Percentiles rank a stretch among this genome's conserved stretches.
Evolutionary conservation across 139 green algal species (phyloP).

Genomic region (Raphidocelis subcapitata): DNA sequence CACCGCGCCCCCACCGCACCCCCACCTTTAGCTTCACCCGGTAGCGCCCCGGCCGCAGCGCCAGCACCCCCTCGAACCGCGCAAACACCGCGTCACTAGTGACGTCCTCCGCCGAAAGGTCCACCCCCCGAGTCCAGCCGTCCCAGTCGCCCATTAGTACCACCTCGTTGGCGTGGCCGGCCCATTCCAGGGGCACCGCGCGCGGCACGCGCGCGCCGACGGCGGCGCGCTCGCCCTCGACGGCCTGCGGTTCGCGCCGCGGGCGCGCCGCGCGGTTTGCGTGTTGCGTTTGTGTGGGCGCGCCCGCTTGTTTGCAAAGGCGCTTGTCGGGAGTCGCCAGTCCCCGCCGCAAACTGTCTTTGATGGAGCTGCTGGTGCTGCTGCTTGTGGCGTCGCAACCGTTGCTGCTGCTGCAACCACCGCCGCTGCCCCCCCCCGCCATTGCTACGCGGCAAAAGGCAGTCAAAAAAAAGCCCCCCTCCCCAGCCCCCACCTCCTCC

Average conservation of each 20-base stretch:
- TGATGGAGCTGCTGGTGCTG: too few species aligned
- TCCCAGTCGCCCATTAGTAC: slow-evolving; percentile 65
- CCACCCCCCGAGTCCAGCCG: slow-evolving; percentile 58
- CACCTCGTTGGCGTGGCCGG: slow-evolving; percentile 54
- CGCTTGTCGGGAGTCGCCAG: too few species aligned
- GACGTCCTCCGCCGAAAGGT: slow-evolving; percentile 47
- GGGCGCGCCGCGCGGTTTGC: too few species aligned
- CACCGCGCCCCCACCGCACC: background rate
- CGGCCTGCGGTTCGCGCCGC: too few species aligned
- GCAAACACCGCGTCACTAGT: slow-evolving; percentile 47
- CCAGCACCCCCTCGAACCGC: slow-evolving; percentile 17
- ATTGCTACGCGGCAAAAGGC: too few species aligned
- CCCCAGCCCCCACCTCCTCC: slow-evolving; percentile 27
- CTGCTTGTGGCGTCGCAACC: too few species aligned
- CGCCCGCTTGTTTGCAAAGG: too few species aligned
- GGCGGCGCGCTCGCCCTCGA: slow-evolving; percentile 31
- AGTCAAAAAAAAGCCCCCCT: too few species aligned
- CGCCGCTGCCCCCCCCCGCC: too few species aligned
- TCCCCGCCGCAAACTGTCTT: too few species aligned
- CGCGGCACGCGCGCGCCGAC: slow-evolving; percentile 39
- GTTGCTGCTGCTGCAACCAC: too few species aligned
- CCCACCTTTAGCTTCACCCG: slow-evolving; percentile 58
- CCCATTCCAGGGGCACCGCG: slow-evolving; percentile 54
- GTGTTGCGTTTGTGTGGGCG: too few species aligned
- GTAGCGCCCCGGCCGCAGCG: slow-evolving; percentile 45